phyloP scores from a whole-genome alignment of 345 rosid genomes.

The Camelina neglecta region DNA sequence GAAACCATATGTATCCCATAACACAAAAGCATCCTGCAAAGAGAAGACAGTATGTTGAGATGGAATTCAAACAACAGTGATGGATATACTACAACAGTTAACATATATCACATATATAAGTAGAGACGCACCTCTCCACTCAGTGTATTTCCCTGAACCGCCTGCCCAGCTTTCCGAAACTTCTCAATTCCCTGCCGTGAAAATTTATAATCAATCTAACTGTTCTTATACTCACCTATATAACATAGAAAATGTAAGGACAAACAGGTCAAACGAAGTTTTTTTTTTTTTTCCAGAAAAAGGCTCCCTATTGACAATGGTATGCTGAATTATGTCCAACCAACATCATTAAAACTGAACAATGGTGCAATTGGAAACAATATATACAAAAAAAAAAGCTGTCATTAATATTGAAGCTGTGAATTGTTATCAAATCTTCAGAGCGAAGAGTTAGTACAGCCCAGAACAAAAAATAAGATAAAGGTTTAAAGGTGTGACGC shows the following conservation, averaged over 20 bases:
- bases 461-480: conserved; percentile 1
- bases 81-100: conserved; percentile 9
- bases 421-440: background rate
- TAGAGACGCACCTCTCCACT: conserved; percentile 68
- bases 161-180: conserved; percentile 88
- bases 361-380: conserved; percentile 15
- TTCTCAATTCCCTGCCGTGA: conserved; percentile 82
- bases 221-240: conserved; percentile 21
- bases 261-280: conserved; percentile 11
- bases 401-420: background rate
- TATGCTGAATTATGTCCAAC: conserved; percentile 17
- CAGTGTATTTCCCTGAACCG: conserved; percentile 70
- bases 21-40: conserved; percentile 80
- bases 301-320: conserved; percentile 6
- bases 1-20: conserved; percentile 98
- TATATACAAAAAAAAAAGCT: background rate
- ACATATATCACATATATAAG: conserved; percentile 5
- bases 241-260: background rate
- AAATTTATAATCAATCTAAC: conserved; percentile 30
- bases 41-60: conserved; percentile 19
- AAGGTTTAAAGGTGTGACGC: background rate
- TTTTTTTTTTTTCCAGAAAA: conserved; percentile 5
- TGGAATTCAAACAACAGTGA: background rate
- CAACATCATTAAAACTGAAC: background rate
- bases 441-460: background rate